Percentiles rank a stretch among this genome's conserved stretches.
Conservation (phyloP, 108 stramenopile species). For the Cyclotella atomus region DNA sequence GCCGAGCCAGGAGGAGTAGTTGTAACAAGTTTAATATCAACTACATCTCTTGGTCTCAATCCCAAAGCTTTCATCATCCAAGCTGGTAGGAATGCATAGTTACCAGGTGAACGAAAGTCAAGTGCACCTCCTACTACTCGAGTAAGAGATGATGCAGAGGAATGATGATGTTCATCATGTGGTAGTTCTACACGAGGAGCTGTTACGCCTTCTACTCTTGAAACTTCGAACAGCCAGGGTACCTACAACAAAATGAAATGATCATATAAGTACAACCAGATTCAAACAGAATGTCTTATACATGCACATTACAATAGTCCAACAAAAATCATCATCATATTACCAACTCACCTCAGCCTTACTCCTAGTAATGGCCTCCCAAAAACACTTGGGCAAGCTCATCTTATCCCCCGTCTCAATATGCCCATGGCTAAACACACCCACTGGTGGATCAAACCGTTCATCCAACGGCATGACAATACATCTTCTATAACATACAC, state of each 20-base stretch:
- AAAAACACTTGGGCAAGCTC: conserved; percentile 73
- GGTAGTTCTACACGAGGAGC: conserved; percentile 51
- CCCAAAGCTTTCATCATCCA: conserved; percentile 92
- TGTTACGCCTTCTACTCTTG: conserved; percentile 72
- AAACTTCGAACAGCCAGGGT: conserved; percentile 86
- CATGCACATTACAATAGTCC: no score
- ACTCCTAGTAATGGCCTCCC: conserved; percentile 69
- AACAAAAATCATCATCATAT: background rate
- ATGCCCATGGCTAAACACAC: conserved; percentile 82
- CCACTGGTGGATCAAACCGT: conserved; percentile 87
- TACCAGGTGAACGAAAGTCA: conserved; percentile 91
- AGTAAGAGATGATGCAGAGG: conserved; percentile 46
- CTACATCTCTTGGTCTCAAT: conserved; percentile 80
- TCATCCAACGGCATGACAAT: conserved; percentile 81
- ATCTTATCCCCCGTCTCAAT: conserved; percentile 90
- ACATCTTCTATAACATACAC: conserved; percentile 60
- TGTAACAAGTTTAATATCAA: conserved; percentile 66
- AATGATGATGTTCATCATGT: conserved; percentile 51
- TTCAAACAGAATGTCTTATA: no score
- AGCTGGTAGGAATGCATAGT: conserved; percentile 83
- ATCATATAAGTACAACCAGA: background rate
- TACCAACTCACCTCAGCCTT: conserved; percentile 56
- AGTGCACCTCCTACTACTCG: conserved; percentile 81
- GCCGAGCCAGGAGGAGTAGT: conserved; percentile 73
- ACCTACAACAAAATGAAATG: conserved; percentile 32